Evolutionary conservation across 331 rosid species (phyloP).

Genomic region (Cydonia oblonga): DNA sequence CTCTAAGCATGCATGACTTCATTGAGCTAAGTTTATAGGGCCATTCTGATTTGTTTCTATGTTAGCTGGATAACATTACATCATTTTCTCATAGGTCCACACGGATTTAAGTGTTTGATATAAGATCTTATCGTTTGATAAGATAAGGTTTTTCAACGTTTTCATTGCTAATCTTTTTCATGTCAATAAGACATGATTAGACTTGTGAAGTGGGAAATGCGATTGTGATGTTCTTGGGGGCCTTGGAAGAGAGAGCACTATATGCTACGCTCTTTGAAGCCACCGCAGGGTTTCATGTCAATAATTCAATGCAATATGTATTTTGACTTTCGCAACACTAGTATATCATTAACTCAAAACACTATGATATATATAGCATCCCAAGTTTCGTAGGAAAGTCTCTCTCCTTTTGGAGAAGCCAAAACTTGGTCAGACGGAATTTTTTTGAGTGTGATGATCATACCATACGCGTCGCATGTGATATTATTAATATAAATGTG

Average conservation of each 20-base stretch:
- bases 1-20: slow-evolving; percentile 20
- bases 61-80: slow-evolving; percentile 21
- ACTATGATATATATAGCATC: too few species aligned
- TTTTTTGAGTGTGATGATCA: too few species aligned
- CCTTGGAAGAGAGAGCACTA: background rate
- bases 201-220: slow-evolving; percentile 19
- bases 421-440: too few species aligned
- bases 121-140: slow-evolving; percentile 44
- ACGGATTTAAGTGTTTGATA: slow-evolving; percentile 1
- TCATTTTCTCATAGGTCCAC: slow-evolving; percentile 34
- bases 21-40: slow-evolving; percentile 2
- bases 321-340: too few species aligned
- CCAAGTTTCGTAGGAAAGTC: too few species aligned
- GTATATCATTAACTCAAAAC: too few species aligned
- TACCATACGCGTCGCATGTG: too few species aligned
- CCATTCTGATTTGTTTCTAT: slow-evolving; percentile 14
- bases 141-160: slow-evolving; percentile 40
- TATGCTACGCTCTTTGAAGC: background rate
- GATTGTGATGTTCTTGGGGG: slow-evolving; percentile 4
- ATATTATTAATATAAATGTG: too few species aligned
- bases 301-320: too few species aligned
- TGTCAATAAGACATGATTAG: slow-evolving; percentile 41
- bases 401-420: too few species aligned
- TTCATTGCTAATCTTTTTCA: slow-evolving; percentile 27
- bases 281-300: too few species aligned